phyloP scores from a whole-genome alignment of 768 basidiomycete genomes.

The Termitomyces eurrhizus region DNA sequence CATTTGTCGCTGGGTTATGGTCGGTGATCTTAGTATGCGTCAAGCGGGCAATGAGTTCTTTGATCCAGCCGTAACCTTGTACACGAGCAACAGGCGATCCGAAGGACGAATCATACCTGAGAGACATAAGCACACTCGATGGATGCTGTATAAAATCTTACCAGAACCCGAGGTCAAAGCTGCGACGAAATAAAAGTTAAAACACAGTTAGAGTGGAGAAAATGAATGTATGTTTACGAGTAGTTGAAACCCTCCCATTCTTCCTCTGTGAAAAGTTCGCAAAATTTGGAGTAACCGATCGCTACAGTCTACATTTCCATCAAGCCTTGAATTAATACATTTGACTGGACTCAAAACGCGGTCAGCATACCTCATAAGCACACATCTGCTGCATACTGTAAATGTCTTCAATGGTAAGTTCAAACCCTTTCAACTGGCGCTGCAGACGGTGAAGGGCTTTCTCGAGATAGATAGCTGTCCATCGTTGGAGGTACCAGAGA shows the following conservation, averaged over 20 bases:
- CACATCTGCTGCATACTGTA: constrained; percentile 81
- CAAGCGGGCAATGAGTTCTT: constrained; percentile 80
- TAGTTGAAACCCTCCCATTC: constrained; percentile 96
- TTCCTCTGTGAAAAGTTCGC: constrained; percentile 81
- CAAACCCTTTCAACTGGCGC: constrained; percentile 53
- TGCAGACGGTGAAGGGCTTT: constrained; percentile 61
- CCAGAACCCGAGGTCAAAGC: constrained; percentile 68
- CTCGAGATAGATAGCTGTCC: constrained; percentile 72
- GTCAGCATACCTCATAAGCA: constrained; percentile 57
- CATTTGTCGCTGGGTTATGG: constrained; percentile 82
- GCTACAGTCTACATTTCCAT: constrained; percentile 60
- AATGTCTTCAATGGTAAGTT: constrained; percentile 62
- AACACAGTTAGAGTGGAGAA: background rate
- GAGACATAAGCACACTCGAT: constrained; percentile 16
- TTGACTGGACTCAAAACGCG: background rate
- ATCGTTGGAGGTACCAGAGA: constrained; percentile 50
- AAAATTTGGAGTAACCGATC: constrained; percentile 88
- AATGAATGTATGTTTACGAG: constrained; percentile 26
- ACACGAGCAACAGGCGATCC: constrained; percentile 77
- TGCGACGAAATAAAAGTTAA: constrained; percentile 18
- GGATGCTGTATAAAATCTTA: constrained; percentile 8
- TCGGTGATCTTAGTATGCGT: constrained; percentile 62
- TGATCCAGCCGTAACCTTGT: constrained; percentile 75
- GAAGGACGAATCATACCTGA: constrained; percentile 67
- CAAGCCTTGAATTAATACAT: background rate